phyloP scores from a whole-genome alignment of 2,329 filamentous ascomycete species.

The Penicillium sumatraense region DNA sequence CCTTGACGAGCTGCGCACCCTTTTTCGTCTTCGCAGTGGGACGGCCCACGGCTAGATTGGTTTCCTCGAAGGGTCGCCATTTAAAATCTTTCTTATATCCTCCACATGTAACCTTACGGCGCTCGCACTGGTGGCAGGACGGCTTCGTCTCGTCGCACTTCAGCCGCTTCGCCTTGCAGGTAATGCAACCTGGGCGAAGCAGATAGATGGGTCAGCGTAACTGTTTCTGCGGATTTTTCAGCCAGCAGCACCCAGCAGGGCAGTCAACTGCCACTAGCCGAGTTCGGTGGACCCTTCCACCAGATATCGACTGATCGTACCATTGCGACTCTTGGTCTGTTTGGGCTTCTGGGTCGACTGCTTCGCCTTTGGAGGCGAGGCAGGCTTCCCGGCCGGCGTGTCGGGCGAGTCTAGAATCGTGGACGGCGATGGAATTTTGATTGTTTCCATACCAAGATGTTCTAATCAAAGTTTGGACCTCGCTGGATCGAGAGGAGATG shows the following conservation, averaged over 20 bases:
- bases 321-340: slow-evolving; percentile 76
- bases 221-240: slow-evolving; percentile 4
- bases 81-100: slow-evolving; percentile 78
- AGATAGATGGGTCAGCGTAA: slow-evolving; percentile 33
- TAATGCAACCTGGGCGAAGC: slow-evolving; percentile 65
- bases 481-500: slow-evolving; percentile 6
- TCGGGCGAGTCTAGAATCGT: slow-evolving; percentile 52
- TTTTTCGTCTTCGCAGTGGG: slow-evolving; percentile 50
- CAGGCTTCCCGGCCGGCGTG: slow-evolving; percentile 31
- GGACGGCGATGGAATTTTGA: slow-evolving; percentile 64
- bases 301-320: slow-evolving; percentile 51
- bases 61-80: slow-evolving; percentile 72
- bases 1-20: slow-evolving; percentile 34
- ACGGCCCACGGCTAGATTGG: slow-evolving; percentile 52
- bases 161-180: slow-evolving; percentile 73
- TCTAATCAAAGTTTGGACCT: neutral
- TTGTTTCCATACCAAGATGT: slow-evolving; percentile 57
- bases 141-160: slow-evolving; percentile 77
- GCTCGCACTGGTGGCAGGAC: slow-evolving; percentile 68
- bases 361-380: slow-evolving; percentile 30
- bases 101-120: slow-evolving; percentile 67
- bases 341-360: slow-evolving; percentile 61
- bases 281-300: neutral
- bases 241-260: slow-evolving; percentile 7
- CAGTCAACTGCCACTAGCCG: neutral